Conservation (phyloP, 2,329 filamentous ascomycete species). For the Exophiala calicioides region DNA sequence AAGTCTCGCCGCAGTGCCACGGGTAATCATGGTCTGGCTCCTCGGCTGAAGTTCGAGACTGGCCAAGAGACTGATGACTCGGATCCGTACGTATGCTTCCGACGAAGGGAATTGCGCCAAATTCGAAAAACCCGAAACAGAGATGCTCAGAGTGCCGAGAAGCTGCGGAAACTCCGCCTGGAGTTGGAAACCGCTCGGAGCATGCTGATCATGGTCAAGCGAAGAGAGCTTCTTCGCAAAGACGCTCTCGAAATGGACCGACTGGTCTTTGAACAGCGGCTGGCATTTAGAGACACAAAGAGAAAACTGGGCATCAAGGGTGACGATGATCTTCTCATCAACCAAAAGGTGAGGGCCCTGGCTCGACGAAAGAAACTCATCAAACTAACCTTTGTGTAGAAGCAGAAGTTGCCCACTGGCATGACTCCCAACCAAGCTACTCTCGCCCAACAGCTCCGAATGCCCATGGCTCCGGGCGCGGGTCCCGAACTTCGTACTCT, state of each 20-base stretch:
- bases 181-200: constrained; percentile 88
- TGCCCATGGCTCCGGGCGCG: constrained; percentile 64
- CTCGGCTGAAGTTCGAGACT: constrained; percentile 78
- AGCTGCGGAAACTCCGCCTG: constrained; percentile 84
- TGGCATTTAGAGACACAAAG: constrained; percentile 83
- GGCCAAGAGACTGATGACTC: constrained; percentile 92
- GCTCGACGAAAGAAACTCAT: constrained; percentile 22
- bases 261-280: constrained; percentile 78
- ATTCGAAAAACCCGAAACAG: constrained; percentile 92
- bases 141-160: constrained; percentile 92
- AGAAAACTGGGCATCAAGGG: constrained; percentile 83
- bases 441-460: constrained; percentile 65
- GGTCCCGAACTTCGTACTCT: constrained; percentile 79
- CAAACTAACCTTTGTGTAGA: constrained; percentile 55
- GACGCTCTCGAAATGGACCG: constrained; percentile 75
- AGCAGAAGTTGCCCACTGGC: constrained; percentile 69
- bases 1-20: constrained; percentile 66
- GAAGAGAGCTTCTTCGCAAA: constrained; percentile 77
- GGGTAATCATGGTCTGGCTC: constrained; percentile 72
- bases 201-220: constrained; percentile 73
- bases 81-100: constrained; percentile 97
- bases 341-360: constrained; percentile 67
- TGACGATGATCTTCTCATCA: constrained; percentile 91
- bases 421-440: constrained; percentile 59
- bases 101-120: constrained; percentile 88